phyloP scores from a whole-genome alignment of 2,329 filamentous ascomycete species.

The Colletotrichum musae region DNA sequence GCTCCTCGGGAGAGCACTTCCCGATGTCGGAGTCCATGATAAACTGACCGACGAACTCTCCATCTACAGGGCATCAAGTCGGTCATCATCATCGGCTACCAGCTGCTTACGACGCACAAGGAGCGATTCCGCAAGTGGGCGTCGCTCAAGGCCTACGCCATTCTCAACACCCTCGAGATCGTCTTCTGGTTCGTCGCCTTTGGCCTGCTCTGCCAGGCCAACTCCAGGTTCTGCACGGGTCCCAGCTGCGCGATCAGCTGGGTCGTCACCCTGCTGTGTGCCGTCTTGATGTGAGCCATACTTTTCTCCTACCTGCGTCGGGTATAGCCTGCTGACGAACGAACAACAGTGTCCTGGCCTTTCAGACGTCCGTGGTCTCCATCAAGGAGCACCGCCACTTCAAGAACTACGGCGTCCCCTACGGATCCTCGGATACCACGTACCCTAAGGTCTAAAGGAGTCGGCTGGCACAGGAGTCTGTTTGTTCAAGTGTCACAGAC shows the following conservation, averaged over 20 bases:
- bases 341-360: constrained; percentile 22
- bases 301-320: neutral
- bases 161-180: constrained; percentile 57
- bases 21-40: too few species aligned
- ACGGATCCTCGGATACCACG: neutral
- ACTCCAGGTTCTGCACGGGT: constrained; percentile 31
- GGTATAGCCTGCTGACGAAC: neutral
- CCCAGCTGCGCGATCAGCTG: constrained; percentile 37
- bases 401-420: constrained; percentile 23
- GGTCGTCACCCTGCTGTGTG: constrained; percentile 26
- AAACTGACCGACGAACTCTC: neutral
- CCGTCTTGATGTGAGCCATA: constrained; percentile 26
- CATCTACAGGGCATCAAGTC: constrained; percentile 52
- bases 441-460: neutral
- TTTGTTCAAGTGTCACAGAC: too few species aligned
- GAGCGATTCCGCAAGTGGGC: constrained; percentile 51
- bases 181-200: constrained; percentile 54
- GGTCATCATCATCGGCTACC: constrained; percentile 56
- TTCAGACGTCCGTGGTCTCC: constrained; percentile 31
- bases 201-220: constrained; percentile 23
- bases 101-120: constrained; percentile 54
- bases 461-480: too few species aligned
- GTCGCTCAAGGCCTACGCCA: constrained; percentile 56
- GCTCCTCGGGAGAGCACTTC: too few species aligned
- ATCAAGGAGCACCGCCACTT: constrained; percentile 25